phyloP scores from a whole-genome alignment of 768 basidiomycete species.

The Lactarius indigo region DNA sequence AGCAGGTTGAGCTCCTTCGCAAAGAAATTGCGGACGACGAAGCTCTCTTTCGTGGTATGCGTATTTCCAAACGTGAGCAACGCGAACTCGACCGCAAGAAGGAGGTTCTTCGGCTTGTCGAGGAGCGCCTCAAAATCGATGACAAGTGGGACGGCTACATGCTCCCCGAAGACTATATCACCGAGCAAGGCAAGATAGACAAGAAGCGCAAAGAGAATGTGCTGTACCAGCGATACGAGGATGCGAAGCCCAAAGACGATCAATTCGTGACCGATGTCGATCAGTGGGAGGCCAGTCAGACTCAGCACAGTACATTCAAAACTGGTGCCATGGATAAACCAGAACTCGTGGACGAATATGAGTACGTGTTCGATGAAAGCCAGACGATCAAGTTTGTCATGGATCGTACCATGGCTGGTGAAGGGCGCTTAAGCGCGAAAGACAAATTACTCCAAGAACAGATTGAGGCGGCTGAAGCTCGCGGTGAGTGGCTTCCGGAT shows the following conservation, averaged over 20 bases:
- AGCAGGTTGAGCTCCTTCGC: constrained; percentile 90
- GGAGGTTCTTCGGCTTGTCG: constrained; percentile 85
- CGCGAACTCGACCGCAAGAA: constrained; percentile 87
- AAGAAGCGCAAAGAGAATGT: constrained; percentile 92
- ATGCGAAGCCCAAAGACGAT: constrained; percentile 86
- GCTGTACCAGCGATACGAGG: constrained; percentile 92
- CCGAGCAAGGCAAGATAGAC: constrained; percentile 98
- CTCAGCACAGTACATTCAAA: constrained; percentile 82
- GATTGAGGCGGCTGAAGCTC: constrained; percentile 87
- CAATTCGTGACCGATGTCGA: constrained; percentile 96
- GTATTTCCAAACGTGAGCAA: constrained; percentile 77
- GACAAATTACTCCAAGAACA: constrained; percentile 83
- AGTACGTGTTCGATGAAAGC: constrained; percentile 97
- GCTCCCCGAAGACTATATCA: constrained; percentile 96
- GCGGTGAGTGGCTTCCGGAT: constrained; percentile 50
- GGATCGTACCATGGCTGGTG: constrained; percentile 68
- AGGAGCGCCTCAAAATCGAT: constrained; percentile 90
- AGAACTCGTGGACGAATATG: constrained; percentile 80
- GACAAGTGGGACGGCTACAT: constrained; percentile 96
- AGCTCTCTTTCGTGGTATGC: constrained; percentile 86
- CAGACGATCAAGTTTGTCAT: constrained; percentile 96
- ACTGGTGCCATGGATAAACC: constrained; percentile 90
- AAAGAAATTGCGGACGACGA: constrained; percentile 95
- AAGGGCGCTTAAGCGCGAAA: constrained; percentile 70
- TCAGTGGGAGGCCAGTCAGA: constrained; percentile 95